Conservation (phyloP, 805 yeast genomes). For the Candida nitratophila region DNA sequence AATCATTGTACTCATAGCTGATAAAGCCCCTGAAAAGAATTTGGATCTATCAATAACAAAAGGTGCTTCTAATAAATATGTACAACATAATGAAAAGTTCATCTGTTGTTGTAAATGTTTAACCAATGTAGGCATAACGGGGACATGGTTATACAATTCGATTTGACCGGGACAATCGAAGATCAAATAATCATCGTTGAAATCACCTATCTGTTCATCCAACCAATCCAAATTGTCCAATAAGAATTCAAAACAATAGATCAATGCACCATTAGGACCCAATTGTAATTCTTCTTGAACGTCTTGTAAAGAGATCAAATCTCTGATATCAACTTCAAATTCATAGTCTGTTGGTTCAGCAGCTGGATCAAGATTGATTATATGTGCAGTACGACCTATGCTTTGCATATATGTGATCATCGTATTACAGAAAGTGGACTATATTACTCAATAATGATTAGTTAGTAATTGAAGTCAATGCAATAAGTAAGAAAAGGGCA, state of each 20-base stretch:
- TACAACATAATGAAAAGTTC: slow-evolving; percentile 86
- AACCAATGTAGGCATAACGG: slow-evolving; percentile 84
- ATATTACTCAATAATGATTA: too few species aligned
- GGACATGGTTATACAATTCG: slow-evolving; percentile 90
- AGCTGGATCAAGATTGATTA: slow-evolving; percentile 94
- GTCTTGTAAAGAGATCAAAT: slow-evolving; percentile 82
- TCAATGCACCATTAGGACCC: slow-evolving; percentile 93
- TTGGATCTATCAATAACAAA: slow-evolving; percentile 86
- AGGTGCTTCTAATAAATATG: slow-evolving; percentile 89
- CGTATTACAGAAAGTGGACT: slow-evolving; percentile 84
- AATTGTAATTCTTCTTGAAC: slow-evolving; percentile 91
- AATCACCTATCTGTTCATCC: slow-evolving; percentile 95
- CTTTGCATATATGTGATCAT: slow-evolving; percentile 83
- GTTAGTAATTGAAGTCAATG: too few species aligned
- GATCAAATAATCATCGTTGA: slow-evolving; percentile 85
- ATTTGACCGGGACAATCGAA: slow-evolving; percentile 98
- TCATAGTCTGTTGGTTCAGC: slow-evolving; percentile 91
- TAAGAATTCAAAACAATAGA: slow-evolving; percentile 90
- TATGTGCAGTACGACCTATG: slow-evolving; percentile 87
- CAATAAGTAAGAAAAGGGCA: background rate
- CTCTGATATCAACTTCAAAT: slow-evolving; percentile 88
- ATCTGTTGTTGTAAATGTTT: slow-evolving; percentile 74
- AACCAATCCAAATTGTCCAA: slow-evolving; percentile 92
- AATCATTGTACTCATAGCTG: slow-evolving; percentile 99
- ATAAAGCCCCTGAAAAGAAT: slow-evolving; percentile 89